Conservation (phyloP, 1,284 basidiomycete species). For the Mycena citricolor region DNA sequence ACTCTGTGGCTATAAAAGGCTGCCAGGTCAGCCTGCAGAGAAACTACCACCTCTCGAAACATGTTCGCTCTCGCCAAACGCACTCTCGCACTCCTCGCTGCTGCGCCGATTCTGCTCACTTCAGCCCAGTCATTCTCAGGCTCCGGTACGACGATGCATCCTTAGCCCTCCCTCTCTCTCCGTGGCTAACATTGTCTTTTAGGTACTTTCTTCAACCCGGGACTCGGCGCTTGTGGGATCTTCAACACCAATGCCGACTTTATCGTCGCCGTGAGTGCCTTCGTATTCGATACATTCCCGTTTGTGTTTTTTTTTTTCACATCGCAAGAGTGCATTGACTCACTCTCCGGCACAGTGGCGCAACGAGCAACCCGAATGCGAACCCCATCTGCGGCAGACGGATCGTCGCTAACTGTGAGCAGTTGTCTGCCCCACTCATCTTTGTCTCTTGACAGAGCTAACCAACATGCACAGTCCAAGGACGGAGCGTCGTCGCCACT, state of each 20-base stretch:
- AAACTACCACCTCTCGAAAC: too few species aligned
- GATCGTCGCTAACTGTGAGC: conserved; percentile 36
- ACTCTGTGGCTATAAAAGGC: too few species aligned
- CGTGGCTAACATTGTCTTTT: too few species aligned
- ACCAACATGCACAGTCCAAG: conserved; percentile 33
- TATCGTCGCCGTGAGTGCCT: conserved; percentile 35
- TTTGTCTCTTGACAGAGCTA: neutral
- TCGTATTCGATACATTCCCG: conserved; percentile 34
- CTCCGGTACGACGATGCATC: too few species aligned
- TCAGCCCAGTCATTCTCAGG: too few species aligned
- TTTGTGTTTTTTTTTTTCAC: conserved; percentile 16
- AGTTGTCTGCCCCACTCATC: neutral
- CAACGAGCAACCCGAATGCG: conserved; percentile 37
- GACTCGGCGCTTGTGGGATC: conserved; percentile 39
- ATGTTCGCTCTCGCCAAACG: too few species aligned
- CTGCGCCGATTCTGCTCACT: too few species aligned
- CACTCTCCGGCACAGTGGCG: neutral
- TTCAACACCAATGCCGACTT: conserved; percentile 31
- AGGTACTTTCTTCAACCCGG: conserved; percentile 33
- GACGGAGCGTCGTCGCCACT: conserved; percentile 33
- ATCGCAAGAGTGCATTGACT: neutral
- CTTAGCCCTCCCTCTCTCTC: too few species aligned
- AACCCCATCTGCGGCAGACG: conserved; percentile 48
- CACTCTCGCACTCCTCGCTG: too few species aligned
- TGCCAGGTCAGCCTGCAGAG: too few species aligned